Percentiles rank a stretch among this genome's conserved stretches.
phyloP scores from a whole-genome alignment of 2,329 filamentous ascomycete genomes.

The Teratosphaeria gauchensis region DNA sequence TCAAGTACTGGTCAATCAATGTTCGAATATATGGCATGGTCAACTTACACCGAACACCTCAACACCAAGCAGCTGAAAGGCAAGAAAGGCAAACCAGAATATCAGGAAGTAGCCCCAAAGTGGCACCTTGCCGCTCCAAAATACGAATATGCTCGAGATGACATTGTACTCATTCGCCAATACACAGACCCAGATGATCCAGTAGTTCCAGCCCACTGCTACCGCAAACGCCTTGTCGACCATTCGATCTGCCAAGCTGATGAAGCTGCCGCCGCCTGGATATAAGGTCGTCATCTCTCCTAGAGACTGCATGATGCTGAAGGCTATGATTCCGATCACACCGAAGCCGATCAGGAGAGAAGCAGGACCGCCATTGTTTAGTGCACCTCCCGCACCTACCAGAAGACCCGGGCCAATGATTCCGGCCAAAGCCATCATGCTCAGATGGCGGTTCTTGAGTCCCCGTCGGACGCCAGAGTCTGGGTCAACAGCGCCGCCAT shows the following conservation, averaged over 20 bases:
- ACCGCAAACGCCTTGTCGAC: slow-evolving; percentile 61
- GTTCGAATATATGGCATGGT: not conserved
- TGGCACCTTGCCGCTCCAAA: slow-evolving; percentile 49
- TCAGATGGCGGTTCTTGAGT: slow-evolving; percentile 57
- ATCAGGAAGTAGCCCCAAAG: slow-evolving; percentile 32
- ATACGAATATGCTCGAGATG: slow-evolving; percentile 54
- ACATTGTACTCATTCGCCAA: slow-evolving; percentile 64
- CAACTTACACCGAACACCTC: slow-evolving; percentile 36
- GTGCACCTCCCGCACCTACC: slow-evolving; percentile 60
- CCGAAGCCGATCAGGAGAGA: slow-evolving; percentile 64
- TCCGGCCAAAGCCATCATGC: slow-evolving; percentile 44
- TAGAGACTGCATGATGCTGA: slow-evolving; percentile 59
- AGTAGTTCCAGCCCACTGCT: slow-evolving; percentile 62
- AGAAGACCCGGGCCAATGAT: slow-evolving; percentile 61
- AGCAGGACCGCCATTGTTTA: slow-evolving; percentile 60
- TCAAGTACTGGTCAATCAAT: not conserved
- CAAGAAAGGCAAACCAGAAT: slow-evolving; percentile 28
- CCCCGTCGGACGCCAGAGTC: slow-evolving; percentile 58
- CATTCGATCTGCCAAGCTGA: slow-evolving; percentile 60
- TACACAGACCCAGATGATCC: slow-evolving; percentile 53
- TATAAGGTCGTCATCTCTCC: slow-evolving; percentile 67
- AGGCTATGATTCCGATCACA: slow-evolving; percentile 60
- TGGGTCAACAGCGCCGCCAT: slow-evolving; percentile 34
- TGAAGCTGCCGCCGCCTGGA: slow-evolving; percentile 61
- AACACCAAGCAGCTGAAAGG: slow-evolving; percentile 32